These are phyloP conservation scores for Tripidium arundinaceum DNA, from an alignment of 202 grass and related monocot genomes.

Conservation along the genomic window DNA sequence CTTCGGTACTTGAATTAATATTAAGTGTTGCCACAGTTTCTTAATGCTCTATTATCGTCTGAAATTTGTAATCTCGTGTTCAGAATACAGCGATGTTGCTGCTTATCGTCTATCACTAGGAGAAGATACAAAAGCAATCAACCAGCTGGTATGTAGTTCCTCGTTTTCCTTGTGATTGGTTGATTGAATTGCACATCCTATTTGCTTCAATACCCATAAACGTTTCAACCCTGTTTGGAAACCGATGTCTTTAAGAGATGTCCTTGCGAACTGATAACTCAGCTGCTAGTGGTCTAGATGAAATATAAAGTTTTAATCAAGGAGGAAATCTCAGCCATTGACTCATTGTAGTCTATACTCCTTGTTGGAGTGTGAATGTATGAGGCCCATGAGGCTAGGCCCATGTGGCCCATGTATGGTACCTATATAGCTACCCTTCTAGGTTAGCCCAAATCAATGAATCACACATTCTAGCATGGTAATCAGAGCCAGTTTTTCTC, in stretches of 20 bases:
- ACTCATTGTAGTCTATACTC: conserved; percentile 13
- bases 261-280: conserved; percentile 1
- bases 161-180: conserved; percentile 18
- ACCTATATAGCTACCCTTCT: too few relatives aligned
- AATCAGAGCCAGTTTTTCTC: too few relatives aligned
- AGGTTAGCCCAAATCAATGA: too few relatives aligned
- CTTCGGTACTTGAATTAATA: not conserved
- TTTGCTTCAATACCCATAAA: conserved; percentile 1
- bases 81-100: conserved; percentile 94
- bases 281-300: not conserved
- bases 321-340: not conserved
- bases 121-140: conserved; percentile 99
- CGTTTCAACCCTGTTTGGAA: not conserved
- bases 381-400: too few relatives aligned
- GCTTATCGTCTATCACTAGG: conserved; percentile 84
- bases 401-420: too few relatives aligned
- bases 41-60: conserved; percentile 13
- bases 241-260: not conserved
- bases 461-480: too few relatives aligned
- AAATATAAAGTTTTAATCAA: conserved; percentile 12
- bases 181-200: not conserved
- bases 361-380: too few relatives aligned
- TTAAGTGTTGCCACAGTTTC: not conserved
- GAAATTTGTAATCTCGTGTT: conserved; percentile 29
- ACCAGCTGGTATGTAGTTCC: conserved; percentile 65